Evolutionary conservation across 768 basidiomycete genomes (phyloP).

Genomic region (Vararia minispora): DNA sequence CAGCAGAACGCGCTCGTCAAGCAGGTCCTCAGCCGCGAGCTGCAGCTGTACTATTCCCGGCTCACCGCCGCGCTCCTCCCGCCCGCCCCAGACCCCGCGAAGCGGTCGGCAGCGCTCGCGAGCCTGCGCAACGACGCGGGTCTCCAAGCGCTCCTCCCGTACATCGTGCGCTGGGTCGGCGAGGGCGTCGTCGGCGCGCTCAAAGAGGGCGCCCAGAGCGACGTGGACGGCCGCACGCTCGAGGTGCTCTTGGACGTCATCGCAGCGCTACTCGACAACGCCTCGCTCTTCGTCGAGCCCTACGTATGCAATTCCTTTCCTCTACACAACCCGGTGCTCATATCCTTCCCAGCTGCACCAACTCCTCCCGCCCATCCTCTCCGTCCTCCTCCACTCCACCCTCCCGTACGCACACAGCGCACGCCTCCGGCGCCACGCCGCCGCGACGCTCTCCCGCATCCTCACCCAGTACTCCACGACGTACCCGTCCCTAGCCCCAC

Average conservation of each 20-base stretch:
- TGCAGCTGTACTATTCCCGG: slow-evolving; percentile 90
- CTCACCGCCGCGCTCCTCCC: slow-evolving; percentile 80
- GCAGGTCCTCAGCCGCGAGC: slow-evolving; percentile 84
- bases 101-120: slow-evolving; percentile 82
- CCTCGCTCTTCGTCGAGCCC: slow-evolving; percentile 87
- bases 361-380: slow-evolving; percentile 87
- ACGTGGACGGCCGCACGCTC: slow-evolving; percentile 58
- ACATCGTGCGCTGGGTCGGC: slow-evolving; percentile 90
- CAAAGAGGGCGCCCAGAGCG: slow-evolving; percentile 35
- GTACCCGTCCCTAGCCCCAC: slow-evolving; percentile 76
- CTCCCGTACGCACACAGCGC: slow-evolving; percentile 64
- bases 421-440: slow-evolving; percentile 68
- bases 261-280: slow-evolving; percentile 75
- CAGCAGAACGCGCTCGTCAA: slow-evolving; percentile 75
- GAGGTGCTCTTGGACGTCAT: slow-evolving; percentile 81
- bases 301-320: slow-evolving; percentile 54
- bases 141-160: slow-evolving; percentile 82
- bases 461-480: slow-evolving; percentile 79
- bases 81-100: slow-evolving; percentile 47
- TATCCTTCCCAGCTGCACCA: slow-evolving; percentile 69
- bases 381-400: slow-evolving; percentile 79
- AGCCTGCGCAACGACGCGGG: slow-evolving; percentile 86
- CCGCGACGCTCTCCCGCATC: slow-evolving; percentile 75
- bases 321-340: neutral
- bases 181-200: slow-evolving; percentile 72